phyloP scores from a whole-genome alignment of 441 rosid species.

The Croton laevigatus region DNA sequence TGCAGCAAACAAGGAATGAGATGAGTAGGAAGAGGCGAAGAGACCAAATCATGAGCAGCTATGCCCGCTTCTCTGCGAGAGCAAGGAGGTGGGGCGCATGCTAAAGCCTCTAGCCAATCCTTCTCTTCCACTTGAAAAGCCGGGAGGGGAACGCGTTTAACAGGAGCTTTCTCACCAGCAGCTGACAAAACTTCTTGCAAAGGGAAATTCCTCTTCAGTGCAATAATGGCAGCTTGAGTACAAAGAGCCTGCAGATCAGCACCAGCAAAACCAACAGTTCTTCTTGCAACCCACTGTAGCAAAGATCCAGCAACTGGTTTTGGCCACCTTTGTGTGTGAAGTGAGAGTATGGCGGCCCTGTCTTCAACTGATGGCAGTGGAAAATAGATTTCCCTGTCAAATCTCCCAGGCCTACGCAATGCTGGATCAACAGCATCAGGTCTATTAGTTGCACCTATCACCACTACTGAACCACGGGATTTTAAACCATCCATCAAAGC shows the following conservation, averaged over 20 bases:
- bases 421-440: slow-evolving; percentile 99
- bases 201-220: slow-evolving; percentile 93
- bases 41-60: slow-evolving; percentile 72
- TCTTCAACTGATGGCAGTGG: slow-evolving; percentile 88
- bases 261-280: slow-evolving; percentile 97
- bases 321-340: slow-evolving; percentile 93
- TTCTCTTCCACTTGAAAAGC: slow-evolving; percentile 80
- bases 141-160: slow-evolving; percentile 72
- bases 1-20: slow-evolving; percentile 73
- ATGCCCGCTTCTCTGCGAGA: slow-evolving; percentile 96
- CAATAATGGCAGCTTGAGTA: slow-evolving; percentile 88
- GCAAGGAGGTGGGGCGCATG: slow-evolving; percentile 89
- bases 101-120: slow-evolving; percentile 97
- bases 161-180: slow-evolving; percentile 53
- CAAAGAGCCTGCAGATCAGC: slow-evolving; percentile 99
- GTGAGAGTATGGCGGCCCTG: slow-evolving; percentile 90
- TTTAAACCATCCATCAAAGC: slow-evolving; percentile 94
- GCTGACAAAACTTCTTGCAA: slow-evolving; percentile 76
- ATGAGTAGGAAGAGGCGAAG: slow-evolving; percentile 82
- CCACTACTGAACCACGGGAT: slow-evolving; percentile 98
- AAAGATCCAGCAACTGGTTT: slow-evolving; percentile 83
- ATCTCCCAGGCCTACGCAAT: slow-evolving; percentile 97
- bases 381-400: slow-evolving; percentile 93
- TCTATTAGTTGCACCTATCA: slow-evolving; percentile 98
- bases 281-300: slow-evolving; percentile 81